phyloP scores from a whole-genome alignment of 768 basidiomycete species.

The Ramaria rubella region DNA sequence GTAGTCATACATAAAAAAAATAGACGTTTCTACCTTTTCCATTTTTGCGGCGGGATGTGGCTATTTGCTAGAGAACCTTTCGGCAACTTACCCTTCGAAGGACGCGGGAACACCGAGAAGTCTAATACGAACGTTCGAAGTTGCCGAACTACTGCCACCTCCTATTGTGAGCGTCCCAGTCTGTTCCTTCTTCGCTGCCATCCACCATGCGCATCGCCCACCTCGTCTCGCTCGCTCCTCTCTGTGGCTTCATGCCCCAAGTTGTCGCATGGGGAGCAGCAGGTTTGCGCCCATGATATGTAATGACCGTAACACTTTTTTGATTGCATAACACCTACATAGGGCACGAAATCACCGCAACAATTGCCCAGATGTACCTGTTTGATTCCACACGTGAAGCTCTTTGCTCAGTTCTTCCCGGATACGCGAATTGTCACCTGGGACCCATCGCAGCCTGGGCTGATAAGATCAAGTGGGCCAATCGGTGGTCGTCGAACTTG shows the following conservation, averaged over 20 bases:
- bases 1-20: no score
- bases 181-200: background rate
- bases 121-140: no score
- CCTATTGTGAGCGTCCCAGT: no score
- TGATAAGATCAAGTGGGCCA: constrained; percentile 56
- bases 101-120: no score
- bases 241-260: background rate
- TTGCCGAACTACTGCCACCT: no score
- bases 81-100: no score
- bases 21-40: no score
- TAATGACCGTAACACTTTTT: background rate
- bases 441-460: constrained; percentile 88
- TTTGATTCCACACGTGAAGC: constrained; percentile 61
- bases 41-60: no score
- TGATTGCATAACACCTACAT: background rate
- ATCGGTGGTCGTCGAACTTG: constrained; percentile 62
- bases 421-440: constrained; percentile 60
- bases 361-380: constrained; percentile 89
- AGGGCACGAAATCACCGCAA: constrained; percentile 92
- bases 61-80: no score
- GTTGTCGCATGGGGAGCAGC: constrained; percentile 27
- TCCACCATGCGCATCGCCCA: constrained; percentile 9
- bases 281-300: constrained; percentile 13
- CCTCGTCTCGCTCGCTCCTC: constrained; percentile 1
- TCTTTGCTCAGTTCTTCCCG: constrained; percentile 62